Percentiles rank a stretch among this genome's conserved stretches.
Evolutionary conservation across 2,329 filamentous ascomycete species (phyloP).

Genomic region (Torrubiella hemipterigena): DNA sequence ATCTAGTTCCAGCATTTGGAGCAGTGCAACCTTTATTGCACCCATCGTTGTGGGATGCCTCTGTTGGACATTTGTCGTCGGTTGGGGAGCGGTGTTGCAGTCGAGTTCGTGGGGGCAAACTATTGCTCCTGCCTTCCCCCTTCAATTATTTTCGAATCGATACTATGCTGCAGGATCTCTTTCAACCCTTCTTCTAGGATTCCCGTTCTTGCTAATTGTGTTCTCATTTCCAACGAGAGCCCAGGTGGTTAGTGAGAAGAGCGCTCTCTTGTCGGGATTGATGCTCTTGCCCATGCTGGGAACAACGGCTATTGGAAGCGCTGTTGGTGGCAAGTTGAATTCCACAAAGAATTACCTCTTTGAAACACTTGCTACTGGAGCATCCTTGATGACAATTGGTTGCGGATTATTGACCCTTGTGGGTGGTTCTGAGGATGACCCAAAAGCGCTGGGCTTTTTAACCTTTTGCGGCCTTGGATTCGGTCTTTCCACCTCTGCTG

Average conservation of each 20-base stretch:
- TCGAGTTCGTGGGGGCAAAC: constrained; percentile 5
- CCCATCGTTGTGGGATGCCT: constrained; percentile 16
- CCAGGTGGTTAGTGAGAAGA: constrained; percentile 36
- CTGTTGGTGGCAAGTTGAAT: constrained; percentile 29
- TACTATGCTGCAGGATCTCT: constrained; percentile 29
- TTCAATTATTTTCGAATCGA: constrained; percentile 33
- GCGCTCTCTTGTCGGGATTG: constrained; percentile 31
- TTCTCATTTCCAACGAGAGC: constrained; percentile 37
- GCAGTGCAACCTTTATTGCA: constrained; percentile 20
- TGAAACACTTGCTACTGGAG: constrained; percentile 30
- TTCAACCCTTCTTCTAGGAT: constrained; percentile 36
- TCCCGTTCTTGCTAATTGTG: constrained; percentile 34
- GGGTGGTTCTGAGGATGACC: constrained; percentile 19
- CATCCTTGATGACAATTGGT: constrained; percentile 30
- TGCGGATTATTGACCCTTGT: constrained; percentile 32
- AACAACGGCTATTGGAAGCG: constrained; percentile 32
- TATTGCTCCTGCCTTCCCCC: constrained; percentile 31
- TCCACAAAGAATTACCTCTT: constrained; percentile 25
- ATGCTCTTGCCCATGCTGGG: constrained; percentile 42
- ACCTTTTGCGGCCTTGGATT: constrained; percentile 41
- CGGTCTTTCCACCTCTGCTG: constrained; percentile 32
- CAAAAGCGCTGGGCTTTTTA: constrained; percentile 35
- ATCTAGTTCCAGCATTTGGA: constrained; percentile 26
- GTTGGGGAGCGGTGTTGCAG: constrained; percentile 15
- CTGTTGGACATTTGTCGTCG: constrained; percentile 15